Evolutionary conservation across 2,329 filamentous ascomycete species (phyloP).

Genomic region (Phialemoniopsis sp.): DNA sequence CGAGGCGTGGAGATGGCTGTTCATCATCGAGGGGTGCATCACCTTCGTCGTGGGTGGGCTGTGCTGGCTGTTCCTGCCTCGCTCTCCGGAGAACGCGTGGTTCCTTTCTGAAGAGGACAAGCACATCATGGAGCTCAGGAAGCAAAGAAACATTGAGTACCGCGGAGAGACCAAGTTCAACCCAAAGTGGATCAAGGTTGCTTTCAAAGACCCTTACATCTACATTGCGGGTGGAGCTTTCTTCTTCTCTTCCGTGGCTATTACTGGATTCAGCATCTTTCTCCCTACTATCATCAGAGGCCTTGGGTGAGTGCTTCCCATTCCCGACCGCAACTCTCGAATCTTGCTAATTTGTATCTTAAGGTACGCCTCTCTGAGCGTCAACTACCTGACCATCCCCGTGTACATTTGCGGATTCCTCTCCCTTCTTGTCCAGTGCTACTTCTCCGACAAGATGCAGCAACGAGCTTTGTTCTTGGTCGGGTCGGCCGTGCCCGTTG

Average conservation of each 20-base stretch:
- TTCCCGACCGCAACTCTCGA: background rate
- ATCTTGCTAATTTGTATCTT: background rate
- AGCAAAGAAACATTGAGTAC: constrained; percentile 2
- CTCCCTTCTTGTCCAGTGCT: constrained; percentile 6
- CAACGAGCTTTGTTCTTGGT: constrained; percentile 4
- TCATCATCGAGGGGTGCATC: constrained; percentile 29
- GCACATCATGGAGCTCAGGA: constrained; percentile 4
- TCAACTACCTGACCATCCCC: constrained; percentile 14
- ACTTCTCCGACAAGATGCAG: constrained; percentile 4
- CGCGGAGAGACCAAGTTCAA: constrained; percentile 3
- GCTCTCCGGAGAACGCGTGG: constrained; percentile 4
- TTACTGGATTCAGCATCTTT: constrained; percentile 5
- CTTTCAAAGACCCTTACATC: constrained; percentile 3
- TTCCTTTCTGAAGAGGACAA: constrained; percentile 5
- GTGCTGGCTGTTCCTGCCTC: constrained; percentile 1
- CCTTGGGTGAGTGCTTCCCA: constrained; percentile 1
- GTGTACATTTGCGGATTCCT: constrained; percentile 10
- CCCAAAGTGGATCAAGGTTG: constrained; percentile 2
- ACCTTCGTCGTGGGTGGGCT: constrained; percentile 1
- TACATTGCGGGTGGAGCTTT: constrained; percentile 4
- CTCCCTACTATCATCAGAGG: constrained; percentile 6
- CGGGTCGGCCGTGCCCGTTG: constrained; percentile 1
- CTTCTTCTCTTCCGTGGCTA: constrained; percentile 6
- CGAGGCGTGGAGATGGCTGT: constrained; percentile 41
- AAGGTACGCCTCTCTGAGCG: constrained; percentile 8